Evolutionary conservation across 208 protist species (phyloP).

Genomic region (Acanthamoeba castellanii): DNA sequence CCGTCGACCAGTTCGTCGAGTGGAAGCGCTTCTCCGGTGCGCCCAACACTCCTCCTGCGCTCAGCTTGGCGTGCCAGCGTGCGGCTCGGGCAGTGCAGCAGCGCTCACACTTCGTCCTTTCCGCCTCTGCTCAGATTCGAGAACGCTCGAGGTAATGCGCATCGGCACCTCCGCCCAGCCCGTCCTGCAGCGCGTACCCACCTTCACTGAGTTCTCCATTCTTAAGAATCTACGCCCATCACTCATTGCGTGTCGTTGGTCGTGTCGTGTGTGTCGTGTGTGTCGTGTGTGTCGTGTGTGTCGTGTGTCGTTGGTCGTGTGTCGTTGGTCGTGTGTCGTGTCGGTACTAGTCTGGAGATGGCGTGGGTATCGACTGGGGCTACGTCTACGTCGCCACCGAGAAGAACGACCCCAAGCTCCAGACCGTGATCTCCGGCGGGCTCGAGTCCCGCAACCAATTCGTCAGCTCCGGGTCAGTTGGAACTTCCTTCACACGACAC

Average conservation of each 20-base stretch:
- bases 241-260: background rate
- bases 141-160: background rate
- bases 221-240: background rate
- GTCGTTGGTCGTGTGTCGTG: background rate
- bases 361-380: slow-evolving; percentile 74
- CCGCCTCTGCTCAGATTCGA: background rate
- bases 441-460: background rate
- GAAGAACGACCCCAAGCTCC: background rate
- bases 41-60: background rate
- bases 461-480: background rate
- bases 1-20: slow-evolving; percentile 1
- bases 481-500: background rate
- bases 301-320: background rate
- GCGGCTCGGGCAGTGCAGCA: too few species aligned
- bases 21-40: slow-evolving; percentile 3
- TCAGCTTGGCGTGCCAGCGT: too few species aligned
- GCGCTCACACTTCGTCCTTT: background rate
- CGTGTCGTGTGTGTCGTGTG: background rate
- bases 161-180: slow-evolving; percentile 13
- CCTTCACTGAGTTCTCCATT: background rate
- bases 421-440: background rate
- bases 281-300: too few species aligned
- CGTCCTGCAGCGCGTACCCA: slow-evolving; percentile 24
- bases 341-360: background rate
- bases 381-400: slow-evolving; percentile 43